phyloP scores from a whole-genome alignment of 2,329 filamentous ascomycete species.

The Colletotrichum somersetense region DNA sequence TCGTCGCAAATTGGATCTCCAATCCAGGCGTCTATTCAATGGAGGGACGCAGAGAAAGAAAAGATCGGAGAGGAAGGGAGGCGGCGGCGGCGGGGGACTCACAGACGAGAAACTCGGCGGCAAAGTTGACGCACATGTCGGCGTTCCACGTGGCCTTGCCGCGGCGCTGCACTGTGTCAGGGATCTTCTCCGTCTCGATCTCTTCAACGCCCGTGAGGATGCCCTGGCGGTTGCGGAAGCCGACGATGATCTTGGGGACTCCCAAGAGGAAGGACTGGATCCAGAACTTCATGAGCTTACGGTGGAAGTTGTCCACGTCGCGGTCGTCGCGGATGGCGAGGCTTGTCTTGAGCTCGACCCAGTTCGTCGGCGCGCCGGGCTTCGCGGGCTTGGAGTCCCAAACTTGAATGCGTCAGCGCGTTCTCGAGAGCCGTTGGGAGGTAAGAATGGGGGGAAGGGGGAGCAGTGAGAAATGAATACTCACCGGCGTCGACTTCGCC shows the following conservation, averaged over 20 bases:
- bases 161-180: slow-evolving; percentile 76
- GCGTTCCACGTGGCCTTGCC: slow-evolving; percentile 86
- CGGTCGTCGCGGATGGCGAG: slow-evolving; percentile 75
- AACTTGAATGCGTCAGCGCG: slow-evolving; percentile 57
- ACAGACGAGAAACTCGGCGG: slow-evolving; percentile 83
- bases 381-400: slow-evolving; percentile 84
- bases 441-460: neutral
- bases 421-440: neutral
- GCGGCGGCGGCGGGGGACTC: slow-evolving; percentile 50
- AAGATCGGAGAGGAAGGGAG: no score
- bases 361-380: slow-evolving; percentile 79
- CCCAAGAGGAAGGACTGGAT: slow-evolving; percentile 95
- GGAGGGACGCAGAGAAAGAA: neutral
- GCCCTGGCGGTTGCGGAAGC: slow-evolving; percentile 82
- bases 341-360: slow-evolving; percentile 96
- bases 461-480: slow-evolving; percentile 41
- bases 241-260: slow-evolving; percentile 91
- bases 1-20: neutral
- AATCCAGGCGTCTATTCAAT: neutral
- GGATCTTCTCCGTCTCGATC: slow-evolving; percentile 83
- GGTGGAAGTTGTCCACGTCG: slow-evolving; percentile 82
- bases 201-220: slow-evolving; percentile 80
- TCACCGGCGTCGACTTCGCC: slow-evolving; percentile 93
- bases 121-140: slow-evolving; percentile 93
- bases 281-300: slow-evolving; percentile 96